phyloP scores from a whole-genome alignment of 2,329 filamentous ascomycete genomes.

The Didymella sp. region DNA sequence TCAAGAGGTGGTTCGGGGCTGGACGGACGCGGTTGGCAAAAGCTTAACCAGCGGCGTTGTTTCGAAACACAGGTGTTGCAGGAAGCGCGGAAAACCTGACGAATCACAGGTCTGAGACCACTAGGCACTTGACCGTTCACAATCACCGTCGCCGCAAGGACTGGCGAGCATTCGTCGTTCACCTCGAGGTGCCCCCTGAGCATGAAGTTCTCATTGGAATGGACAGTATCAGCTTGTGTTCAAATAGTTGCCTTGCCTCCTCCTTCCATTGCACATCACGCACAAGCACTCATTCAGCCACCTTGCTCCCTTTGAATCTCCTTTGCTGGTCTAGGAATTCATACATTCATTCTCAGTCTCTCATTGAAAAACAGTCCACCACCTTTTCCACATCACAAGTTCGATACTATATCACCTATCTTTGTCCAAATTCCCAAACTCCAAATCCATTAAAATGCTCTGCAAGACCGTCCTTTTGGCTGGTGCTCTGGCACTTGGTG shows the following conservation, averaged over 20 bases:
- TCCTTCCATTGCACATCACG: not conserved
- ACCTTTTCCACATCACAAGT: not conserved
- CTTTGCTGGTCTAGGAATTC: slow-evolving; percentile 21
- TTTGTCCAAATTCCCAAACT: not conserved
- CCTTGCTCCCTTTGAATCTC: slow-evolving; percentile 15
- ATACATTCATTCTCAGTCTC: slow-evolving; percentile 12
- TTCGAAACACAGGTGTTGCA: slow-evolving; percentile 20
- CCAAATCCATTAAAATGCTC: slow-evolving; percentile 31
- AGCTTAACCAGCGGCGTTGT: slow-evolving; percentile 24
- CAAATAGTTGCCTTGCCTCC: slow-evolving; percentile 16
- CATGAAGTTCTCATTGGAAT: slow-evolving; percentile 5
- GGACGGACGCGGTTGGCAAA: slow-evolving; percentile 27
- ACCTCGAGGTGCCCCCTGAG: slow-evolving; percentile 8
- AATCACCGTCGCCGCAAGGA: slow-evolving; percentile 19
- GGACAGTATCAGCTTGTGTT: slow-evolving; percentile 5
- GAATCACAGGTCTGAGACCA: slow-evolving; percentile 11
- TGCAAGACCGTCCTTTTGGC: slow-evolving; percentile 33
- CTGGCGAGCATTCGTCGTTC: slow-evolving; percentile 6
- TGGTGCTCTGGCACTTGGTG: slow-evolving; percentile 49
- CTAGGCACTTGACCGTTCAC: slow-evolving; percentile 9
- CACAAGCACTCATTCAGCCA: slow-evolving; percentile 13
- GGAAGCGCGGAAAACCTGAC: slow-evolving; percentile 2
- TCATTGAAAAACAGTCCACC: slow-evolving; percentile 10
- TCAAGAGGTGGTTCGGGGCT: slow-evolving; percentile 4
- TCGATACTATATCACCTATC: not conserved